A percentile compares a stretch with the other conserved stretches of the same genome.
phyloP scores from a whole-genome alignment of 2,329 filamentous ascomycete genomes.

The Talaromyces sp. region DNA sequence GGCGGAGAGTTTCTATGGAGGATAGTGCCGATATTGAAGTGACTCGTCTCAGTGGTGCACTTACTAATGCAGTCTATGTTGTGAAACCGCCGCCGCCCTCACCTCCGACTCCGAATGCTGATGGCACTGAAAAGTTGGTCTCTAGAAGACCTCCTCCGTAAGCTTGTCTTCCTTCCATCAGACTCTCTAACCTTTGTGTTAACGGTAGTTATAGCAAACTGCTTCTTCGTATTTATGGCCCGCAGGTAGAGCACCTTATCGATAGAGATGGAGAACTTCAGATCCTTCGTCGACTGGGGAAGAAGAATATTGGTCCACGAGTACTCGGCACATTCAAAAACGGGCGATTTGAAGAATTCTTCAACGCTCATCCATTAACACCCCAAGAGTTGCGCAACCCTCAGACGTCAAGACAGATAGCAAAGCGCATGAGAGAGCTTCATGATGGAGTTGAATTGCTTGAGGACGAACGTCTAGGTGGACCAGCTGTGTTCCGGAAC shows the following conservation, averaged over 20 bases:
- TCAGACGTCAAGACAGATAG: conserved; percentile 84
- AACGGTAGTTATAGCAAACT: conserved; percentile 56
- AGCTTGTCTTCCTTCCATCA: conserved; percentile 29
- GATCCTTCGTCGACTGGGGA: conserved; percentile 77
- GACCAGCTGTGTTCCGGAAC: conserved; percentile 81
- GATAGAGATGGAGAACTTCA: conserved; percentile 85
- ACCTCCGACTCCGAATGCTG: conserved; percentile 36
- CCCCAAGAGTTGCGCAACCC: conserved; percentile 69
- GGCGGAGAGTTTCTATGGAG: conserved; percentile 68
- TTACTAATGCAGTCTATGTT: conserved; percentile 96
- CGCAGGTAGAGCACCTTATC: conserved; percentile 91
- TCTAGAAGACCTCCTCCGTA: conserved; percentile 50
- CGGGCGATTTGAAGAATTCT: conserved; percentile 91
- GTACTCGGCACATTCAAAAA: conserved; percentile 90
- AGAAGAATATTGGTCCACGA: conserved; percentile 88
- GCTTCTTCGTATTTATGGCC: conserved; percentile 85
- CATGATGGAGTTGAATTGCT: conserved; percentile 90
- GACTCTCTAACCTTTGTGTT: neutral
- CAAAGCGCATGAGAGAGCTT: conserved; percentile 93
- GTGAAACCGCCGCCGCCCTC: conserved; percentile 72
- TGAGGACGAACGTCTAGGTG: conserved; percentile 67
- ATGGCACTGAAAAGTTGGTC: conserved; percentile 33
- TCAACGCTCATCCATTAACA: conserved; percentile 77
- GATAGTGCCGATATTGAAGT: conserved; percentile 41
- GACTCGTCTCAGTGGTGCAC: conserved; percentile 65